Evolutionary conservation across 306 rosid genomes (phyloP).

Genomic region (Parietaria judaica): DNA sequence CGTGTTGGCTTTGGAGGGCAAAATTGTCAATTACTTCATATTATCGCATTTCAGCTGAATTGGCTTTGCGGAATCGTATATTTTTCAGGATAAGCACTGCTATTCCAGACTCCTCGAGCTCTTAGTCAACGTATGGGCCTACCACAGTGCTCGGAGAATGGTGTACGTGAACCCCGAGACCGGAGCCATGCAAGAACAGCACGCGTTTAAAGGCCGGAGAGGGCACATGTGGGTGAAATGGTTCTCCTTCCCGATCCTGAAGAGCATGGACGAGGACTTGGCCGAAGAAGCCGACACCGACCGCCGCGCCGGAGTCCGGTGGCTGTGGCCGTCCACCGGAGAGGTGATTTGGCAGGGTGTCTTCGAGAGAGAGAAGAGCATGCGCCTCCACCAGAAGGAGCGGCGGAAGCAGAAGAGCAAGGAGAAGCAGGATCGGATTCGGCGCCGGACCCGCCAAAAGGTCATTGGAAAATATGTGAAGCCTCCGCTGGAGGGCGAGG

Average conservation of each 20-base stretch:
- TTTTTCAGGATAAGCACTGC: constrained; percentile 75
- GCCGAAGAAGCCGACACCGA: constrained; percentile 71
- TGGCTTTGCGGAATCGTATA: background rate
- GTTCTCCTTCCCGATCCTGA: constrained; percentile 62
- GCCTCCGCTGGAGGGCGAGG: constrained; percentile 75
- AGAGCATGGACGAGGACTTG: constrained; percentile 92
- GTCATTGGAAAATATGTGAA: constrained; percentile 84
- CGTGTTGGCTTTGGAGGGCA: no score
- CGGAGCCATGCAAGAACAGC: constrained; percentile 81
- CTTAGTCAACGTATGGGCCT: constrained; percentile 80
- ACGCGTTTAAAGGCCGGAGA: constrained; percentile 56
- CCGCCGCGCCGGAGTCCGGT: constrained; percentile 34
- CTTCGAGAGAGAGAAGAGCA: constrained; percentile 59
- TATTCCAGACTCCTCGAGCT: constrained; percentile 85
- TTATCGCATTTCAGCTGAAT: background rate
- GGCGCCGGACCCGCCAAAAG: constrained; percentile 62
- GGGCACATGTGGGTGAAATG: constrained; percentile 85
- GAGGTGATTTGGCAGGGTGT: constrained; percentile 93
- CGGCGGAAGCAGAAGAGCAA: constrained; percentile 67
- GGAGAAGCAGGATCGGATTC: constrained; percentile 63
- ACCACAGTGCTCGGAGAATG: constrained; percentile 86
- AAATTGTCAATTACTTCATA: background rate
- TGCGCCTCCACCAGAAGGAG: constrained; percentile 66
- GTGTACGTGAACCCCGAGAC: constrained; percentile 68
- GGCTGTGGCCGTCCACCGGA: constrained; percentile 97